These are phyloP conservation scores for Piromyces finnis DNA, from an alignment of 192 early-diverging fungal genomes.

Conservation along the genomic window DNA sequence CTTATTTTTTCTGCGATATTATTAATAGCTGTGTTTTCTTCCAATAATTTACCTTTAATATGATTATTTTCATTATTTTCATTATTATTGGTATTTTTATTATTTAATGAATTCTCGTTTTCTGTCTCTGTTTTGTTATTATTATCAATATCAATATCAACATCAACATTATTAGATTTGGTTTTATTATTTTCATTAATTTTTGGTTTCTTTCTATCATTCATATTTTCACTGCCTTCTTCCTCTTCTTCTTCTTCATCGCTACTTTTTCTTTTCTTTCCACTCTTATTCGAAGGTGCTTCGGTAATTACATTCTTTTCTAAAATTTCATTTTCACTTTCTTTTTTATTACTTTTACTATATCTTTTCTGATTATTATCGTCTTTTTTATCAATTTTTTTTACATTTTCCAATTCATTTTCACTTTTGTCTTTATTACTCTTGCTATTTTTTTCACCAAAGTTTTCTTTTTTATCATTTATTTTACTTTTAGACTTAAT, in stretches of 20 bases:
- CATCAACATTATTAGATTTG: not conserved
- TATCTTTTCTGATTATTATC: too few species aligned
- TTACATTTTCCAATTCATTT: not conserved
- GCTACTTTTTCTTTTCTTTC: not conserved
- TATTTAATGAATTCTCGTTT: not conserved
- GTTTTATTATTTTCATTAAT: not conserved
- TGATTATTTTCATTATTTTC: not conserved
- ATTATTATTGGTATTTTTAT: not conserved
- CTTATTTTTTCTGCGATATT: too few species aligned
- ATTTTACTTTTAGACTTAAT: not conserved
- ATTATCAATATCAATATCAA: not conserved
- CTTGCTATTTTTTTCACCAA: too few species aligned
- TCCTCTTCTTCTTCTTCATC: not conserved
- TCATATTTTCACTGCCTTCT: not conserved
- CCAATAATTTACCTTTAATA: too few species aligned
- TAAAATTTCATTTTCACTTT: not conserved
- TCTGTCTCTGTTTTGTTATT: too few species aligned
- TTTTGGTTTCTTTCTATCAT: not conserved
- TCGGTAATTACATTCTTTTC: too few species aligned
- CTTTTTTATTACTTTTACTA: too few species aligned
- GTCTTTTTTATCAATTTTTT: too few species aligned
- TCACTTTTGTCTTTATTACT: not conserved
- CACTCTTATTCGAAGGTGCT: not conserved
- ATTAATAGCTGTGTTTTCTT: too few species aligned
- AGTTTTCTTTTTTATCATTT: not conserved